Percentiles rank a stretch among this genome's conserved stretches.
Evolutionary conservation across 495 filamentous ascomycete genomes (phyloP).

Genomic region (Trichoderma erinaceum): DNA sequence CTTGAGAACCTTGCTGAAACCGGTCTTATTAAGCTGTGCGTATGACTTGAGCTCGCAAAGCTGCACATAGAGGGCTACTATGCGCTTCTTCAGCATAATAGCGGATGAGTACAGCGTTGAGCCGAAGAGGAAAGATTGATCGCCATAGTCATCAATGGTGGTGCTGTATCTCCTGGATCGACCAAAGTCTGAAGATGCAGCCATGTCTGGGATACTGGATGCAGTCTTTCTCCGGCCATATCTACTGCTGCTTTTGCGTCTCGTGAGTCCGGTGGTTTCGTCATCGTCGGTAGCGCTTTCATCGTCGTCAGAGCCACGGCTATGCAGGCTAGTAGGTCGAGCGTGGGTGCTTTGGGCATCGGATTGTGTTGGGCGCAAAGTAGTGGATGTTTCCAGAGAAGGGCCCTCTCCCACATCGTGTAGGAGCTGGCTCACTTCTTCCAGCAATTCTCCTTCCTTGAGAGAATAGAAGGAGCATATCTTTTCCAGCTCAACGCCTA

Average conservation of each 20-base stretch:
- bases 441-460: slow-evolving; percentile 80
- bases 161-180: slow-evolving; percentile 50
- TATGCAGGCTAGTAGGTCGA: slow-evolving; percentile 2
- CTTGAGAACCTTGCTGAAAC: slow-evolving; percentile 92
- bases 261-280: slow-evolving; percentile 51
- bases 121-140: slow-evolving; percentile 55
- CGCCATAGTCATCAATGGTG: slow-evolving; percentile 66
- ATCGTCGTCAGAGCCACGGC: slow-evolving; percentile 37
- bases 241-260: slow-evolving; percentile 23
- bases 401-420: slow-evolving; percentile 64
- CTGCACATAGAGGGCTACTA: slow-evolving; percentile 79
- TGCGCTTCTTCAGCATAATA: slow-evolving; percentile 84
- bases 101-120: slow-evolving; percentile 57
- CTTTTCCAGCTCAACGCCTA: slow-evolving; percentile 90
- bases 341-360: not conserved
- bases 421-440: slow-evolving; percentile 70
- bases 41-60: slow-evolving; percentile 96
- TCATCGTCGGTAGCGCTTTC: slow-evolving; percentile 62
- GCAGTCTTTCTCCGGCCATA: slow-evolving; percentile 33
- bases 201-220: slow-evolving; percentile 45
- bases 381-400: slow-evolving; percentile 12
- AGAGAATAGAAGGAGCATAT: slow-evolving; percentile 81
- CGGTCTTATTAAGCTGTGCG: slow-evolving; percentile 91
- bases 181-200: slow-evolving; percentile 46
- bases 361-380: slow-evolving; percentile 6